phyloP scores from a whole-genome alignment of 2,329 filamentous ascomycete genomes.

The Pezicula rhizophila region DNA sequence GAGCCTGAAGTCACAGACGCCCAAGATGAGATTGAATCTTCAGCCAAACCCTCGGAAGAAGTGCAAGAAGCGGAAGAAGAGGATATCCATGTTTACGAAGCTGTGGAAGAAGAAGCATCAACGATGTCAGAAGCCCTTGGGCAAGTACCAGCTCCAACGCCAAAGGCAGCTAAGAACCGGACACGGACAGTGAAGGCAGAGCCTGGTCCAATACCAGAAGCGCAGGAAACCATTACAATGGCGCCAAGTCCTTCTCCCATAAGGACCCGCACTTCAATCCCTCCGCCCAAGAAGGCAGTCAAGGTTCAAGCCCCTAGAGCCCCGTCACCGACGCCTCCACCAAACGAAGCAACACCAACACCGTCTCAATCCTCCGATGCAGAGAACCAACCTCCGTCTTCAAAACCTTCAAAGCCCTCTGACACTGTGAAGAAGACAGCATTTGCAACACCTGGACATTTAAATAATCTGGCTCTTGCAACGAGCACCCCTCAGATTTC shows the following conservation, averaged over 20 bases:
- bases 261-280: not conserved
- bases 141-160: not conserved
- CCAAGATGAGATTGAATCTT: constrained; percentile 1
- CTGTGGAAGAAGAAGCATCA: constrained; percentile 10
- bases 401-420: constrained; percentile 51
- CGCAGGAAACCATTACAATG: not conserved
- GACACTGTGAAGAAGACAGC: constrained; percentile 18
- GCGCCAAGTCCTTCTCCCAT: not conserved
- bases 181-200: not conserved
- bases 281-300: constrained; percentile 2
- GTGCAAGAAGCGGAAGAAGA: constrained; percentile 8
- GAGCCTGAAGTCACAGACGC: constrained; percentile 1
- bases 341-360: constrained; percentile 55
- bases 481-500: constrained; percentile 44
- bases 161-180: not conserved
- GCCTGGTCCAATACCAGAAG: not conserved
- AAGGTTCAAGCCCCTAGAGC: constrained; percentile 8
- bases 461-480: constrained; percentile 42
- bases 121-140: constrained; percentile 2
- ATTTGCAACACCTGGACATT: constrained; percentile 11
- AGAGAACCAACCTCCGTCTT: constrained; percentile 72
- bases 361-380: constrained; percentile 72
- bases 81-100: constrained; percentile 11
- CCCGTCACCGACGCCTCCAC: constrained; percentile 39
- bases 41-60: constrained; percentile 1